Base-by-base conservation (phyloP, 768 basidiomycete species). In the Ramaria rubella region DNA sequence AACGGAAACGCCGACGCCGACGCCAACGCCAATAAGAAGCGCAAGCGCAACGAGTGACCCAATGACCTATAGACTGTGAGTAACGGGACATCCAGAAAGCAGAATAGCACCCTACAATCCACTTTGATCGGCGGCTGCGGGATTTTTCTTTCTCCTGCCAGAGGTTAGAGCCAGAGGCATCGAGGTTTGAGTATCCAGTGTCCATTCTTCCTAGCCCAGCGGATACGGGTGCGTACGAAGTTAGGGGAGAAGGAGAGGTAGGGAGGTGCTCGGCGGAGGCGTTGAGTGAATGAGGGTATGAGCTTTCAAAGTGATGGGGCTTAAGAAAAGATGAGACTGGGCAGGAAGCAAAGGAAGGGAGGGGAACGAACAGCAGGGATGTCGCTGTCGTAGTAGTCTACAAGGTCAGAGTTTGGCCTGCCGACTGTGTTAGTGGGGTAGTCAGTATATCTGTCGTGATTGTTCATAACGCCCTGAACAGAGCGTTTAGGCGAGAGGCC, bases 1-100 rank as follows among this genome's bases (percentile, higher is more conserved):
- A 52, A 80, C 83, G 17, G 82, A 73, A 27, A 91, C 77, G 5
- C 76, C 68, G 34, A 93, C 81, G 23, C 88, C 90, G 21, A 85
- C 76, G 24, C 73, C 76, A 52, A 87, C 77, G 42, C 77, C 87
- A 33, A 82, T 75, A 49, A 90, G 66, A 46, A 76, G 67, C 27
- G 79, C 57, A 24, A 88, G 62, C 11, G 65, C 74, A 27, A 71
- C 59, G 46, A 83, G 55, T 8, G 76, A 72, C 21, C 77, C 80
- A 52, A 82, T 70, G 58, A 84, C 75, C 86, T 87, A 57, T 46
- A 4, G 19, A 26, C 30, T 26, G 51, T 31, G 24, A 30, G 34
- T 27, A 43, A n/a, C 40, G 24, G 27, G 46, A 34, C 58, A 7
- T 55, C 52, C 33, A 50, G 29, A 15, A 27, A n/a, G 48, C 33